These are phyloP conservation scores for Rhodotorula sp. DNA, from an alignment of 1,284 basidiomycete species.

Conservation along the genomic window DNA sequence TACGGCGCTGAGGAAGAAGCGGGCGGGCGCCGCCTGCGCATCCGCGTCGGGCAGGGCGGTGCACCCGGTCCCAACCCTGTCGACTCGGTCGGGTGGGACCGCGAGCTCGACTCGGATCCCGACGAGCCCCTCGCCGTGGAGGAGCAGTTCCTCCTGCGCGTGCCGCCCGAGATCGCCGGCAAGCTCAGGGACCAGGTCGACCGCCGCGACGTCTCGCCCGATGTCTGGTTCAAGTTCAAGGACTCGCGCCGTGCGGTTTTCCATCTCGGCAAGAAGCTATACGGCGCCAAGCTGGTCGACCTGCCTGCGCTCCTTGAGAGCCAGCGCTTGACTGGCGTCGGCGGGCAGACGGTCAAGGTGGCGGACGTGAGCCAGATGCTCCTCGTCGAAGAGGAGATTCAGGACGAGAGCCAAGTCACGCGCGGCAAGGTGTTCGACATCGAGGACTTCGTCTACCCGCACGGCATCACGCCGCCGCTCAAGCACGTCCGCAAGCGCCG, in stretches of 20 bases:
- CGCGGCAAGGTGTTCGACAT: slow-evolving; percentile 67
- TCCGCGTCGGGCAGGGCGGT: slow-evolving; percentile 56
- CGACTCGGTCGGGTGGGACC: slow-evolving; percentile 54
- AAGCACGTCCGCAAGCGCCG: slow-evolving; percentile 87
- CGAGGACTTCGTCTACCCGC: slow-evolving; percentile 96
- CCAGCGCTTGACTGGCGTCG: slow-evolving; percentile 64
- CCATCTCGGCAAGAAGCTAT: slow-evolving; percentile 77
- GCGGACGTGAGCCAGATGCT: slow-evolving; percentile 83
- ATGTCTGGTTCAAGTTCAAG: slow-evolving; percentile 98
- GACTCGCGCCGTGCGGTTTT: slow-evolving; percentile 91
- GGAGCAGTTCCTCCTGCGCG: slow-evolving; percentile 92
- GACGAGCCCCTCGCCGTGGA: slow-evolving; percentile 86
- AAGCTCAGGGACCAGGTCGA: slow-evolving; percentile 63
- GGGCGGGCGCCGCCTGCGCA: slow-evolving; percentile 55
- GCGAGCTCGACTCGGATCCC: slow-evolving; percentile 93
- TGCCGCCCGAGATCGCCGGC: slow-evolving; percentile 72
- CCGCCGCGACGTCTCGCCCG: slow-evolving; percentile 53
- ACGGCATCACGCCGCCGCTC: slow-evolving; percentile 92
- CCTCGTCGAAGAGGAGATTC: slow-evolving; percentile 79
- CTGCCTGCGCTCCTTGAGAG: slow-evolving; percentile 91
- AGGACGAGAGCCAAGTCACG: slow-evolving; percentile 63
- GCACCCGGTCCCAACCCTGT: slow-evolving; percentile 17
- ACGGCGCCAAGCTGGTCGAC: slow-evolving; percentile 92
- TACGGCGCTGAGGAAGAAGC: slow-evolving; percentile 67
- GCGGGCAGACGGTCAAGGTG: slow-evolving; percentile 87